Evolutionary conservation across 208 protist genomes (phyloP).

Genomic region (Kentomonas sorsogonicus): DNA sequence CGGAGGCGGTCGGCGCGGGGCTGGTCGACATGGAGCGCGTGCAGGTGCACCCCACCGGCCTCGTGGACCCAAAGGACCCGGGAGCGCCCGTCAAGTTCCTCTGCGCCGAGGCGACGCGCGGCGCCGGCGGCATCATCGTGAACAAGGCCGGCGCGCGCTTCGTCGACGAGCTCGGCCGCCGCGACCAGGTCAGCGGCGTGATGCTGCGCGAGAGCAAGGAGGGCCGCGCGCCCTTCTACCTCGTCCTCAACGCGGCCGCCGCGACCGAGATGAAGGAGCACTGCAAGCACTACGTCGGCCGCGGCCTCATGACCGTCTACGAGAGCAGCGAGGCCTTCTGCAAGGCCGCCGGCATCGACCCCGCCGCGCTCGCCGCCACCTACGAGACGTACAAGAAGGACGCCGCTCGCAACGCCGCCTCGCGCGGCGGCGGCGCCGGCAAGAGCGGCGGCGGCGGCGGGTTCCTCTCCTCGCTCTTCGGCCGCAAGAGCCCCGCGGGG

Average conservation of each 20-base stretch:
- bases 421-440: constrained; percentile 8
- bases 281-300: constrained; percentile 74
- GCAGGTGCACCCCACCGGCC: constrained; percentile 91
- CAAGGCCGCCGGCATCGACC: constrained; percentile 31
- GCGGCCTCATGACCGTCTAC: constrained; percentile 69
- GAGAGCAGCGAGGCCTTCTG: constrained; percentile 33
- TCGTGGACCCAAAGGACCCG: constrained; percentile 88
- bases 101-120: constrained; percentile 92
- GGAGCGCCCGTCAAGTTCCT: constrained; percentile 85
- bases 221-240: constrained; percentile 37
- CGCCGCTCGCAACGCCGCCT: constrained; percentile 19
- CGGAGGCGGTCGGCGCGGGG: constrained; percentile 41
- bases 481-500: background rate
- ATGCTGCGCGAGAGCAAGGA: constrained; percentile 63
- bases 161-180: constrained; percentile 88
- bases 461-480: constrained; percentile 30
- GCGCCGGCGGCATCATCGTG: constrained; percentile 87
- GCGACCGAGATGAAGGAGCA: constrained; percentile 68
- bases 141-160: constrained; percentile 65
- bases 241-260: constrained; percentile 52
- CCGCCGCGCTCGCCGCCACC: constrained; percentile 23
- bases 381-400: constrained; percentile 50
- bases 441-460: constrained; percentile 4
- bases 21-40: constrained; percentile 63
- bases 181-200: constrained; percentile 82